Evolutionary conservation across 352 stramenopile species (phyloP), one percentile per base, ranked within the genome.

Genomic region (Phytopythium chamaehyphon): DNA sequence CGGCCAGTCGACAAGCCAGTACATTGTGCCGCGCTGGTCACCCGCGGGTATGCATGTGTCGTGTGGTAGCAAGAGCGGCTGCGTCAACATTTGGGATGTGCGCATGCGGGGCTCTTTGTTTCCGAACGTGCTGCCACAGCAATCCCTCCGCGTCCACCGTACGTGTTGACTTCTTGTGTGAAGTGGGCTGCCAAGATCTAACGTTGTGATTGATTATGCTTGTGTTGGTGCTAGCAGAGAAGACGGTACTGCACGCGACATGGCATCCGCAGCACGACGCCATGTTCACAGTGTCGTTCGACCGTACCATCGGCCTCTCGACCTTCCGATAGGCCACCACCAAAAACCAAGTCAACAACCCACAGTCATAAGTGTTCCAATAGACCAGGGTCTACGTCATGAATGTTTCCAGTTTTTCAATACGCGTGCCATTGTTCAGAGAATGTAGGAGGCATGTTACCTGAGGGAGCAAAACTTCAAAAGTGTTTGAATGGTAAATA

Each of bases 231-330:
- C 21, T 16, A 40, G 22, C 55, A 92, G 82, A 84, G 40, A 91
- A 90, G 67, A 83, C 83, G 47, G 84, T 95, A 46, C 61, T 95
- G 2, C 84, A 95, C 45, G 82, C 79, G 50, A 90, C 77, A n/a
- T 95, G 84, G 84, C 80, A 91, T 50, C 76, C 84, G 26, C 73
- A 67, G 8, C 83, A 95, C 67, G 81, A 95, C 54, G 84, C 80
- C 46, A 83, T 95, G 62, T 86, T 95, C 56, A 95, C 69, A 10
- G 76, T 95, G 61, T 95, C 84, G 5, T 71, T 87, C 61, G 84
- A 95, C 46, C 77, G 84, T 46, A 87, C 70, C 11, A 66, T 95
- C 21, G 84, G 84, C 3, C 49, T 93, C 44, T 54, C 91, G 18
- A 91, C 81, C 28, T 94, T 92, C 55, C 73, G 74, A 40, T 88